Conservation (phyloP, 192 early-diverging fungal genomes). For the Coemansia sp. region DNA sequence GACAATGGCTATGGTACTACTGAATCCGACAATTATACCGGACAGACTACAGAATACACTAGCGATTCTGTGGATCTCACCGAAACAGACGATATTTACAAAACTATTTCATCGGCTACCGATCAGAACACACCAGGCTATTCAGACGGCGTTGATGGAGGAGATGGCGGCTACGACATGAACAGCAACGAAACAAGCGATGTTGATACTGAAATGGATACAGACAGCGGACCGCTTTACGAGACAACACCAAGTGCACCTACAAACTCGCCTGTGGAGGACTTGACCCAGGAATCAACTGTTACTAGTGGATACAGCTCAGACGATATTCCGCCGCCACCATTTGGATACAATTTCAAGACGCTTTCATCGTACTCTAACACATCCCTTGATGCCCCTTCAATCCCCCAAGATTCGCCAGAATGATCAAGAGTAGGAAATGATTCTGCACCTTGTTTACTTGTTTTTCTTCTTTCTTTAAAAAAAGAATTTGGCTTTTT, state of each 20-base stretch:
- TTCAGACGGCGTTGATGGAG: background rate
- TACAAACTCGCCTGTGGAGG: background rate
- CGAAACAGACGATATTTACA: background rate
- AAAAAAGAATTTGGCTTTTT: constrained; percentile 1
- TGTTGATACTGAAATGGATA: background rate
- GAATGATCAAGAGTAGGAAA: background rate
- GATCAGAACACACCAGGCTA: background rate
- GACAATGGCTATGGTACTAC: background rate
- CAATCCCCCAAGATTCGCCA: background rate
- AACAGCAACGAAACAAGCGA: background rate
- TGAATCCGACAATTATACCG: background rate
- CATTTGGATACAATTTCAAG: background rate
- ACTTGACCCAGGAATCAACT: background rate
- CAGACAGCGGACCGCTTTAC: background rate
- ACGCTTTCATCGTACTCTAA: background rate
- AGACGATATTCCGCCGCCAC: background rate
- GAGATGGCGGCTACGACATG: background rate
- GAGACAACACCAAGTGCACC: background rate
- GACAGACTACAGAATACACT: background rate
- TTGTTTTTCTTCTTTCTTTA: constrained; percentile 6
- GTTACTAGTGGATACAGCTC: background rate
- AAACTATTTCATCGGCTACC: background rate
- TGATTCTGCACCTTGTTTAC: too few relatives aligned
- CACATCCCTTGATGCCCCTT: background rate
- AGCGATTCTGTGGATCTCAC: background rate